Evolutionary conservation across 208 protist species (phyloP).

Genomic region (Leishmania martiniquensis): DNA sequence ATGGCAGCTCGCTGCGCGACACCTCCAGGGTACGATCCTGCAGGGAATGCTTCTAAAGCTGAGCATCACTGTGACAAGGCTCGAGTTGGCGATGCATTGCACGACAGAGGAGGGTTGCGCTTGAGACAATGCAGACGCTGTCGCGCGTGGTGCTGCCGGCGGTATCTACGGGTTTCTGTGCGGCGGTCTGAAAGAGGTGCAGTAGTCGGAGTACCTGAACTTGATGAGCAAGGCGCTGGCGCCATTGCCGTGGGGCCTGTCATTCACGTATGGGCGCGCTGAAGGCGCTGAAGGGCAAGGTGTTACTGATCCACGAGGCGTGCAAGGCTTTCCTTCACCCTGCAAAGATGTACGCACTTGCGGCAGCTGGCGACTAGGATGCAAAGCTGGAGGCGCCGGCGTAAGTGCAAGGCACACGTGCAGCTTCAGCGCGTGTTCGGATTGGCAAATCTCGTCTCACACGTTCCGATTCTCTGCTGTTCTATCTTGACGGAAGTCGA

Average conservation of each 20-base stretch:
- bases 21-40: constrained; percentile 94
- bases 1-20: constrained; percentile 74
- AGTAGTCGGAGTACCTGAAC: constrained; percentile 96
- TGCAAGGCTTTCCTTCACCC: constrained; percentile 74
- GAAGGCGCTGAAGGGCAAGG: constrained; percentile 94
- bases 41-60: constrained; percentile 98
- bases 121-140: constrained; percentile 91
- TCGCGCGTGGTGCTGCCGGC: constrained; percentile 94
- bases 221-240: constrained; percentile 90
- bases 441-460: background rate
- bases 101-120: constrained; percentile 87
- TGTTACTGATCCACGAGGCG: constrained; percentile 31
- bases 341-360: constrained; percentile 74
- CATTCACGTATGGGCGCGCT: constrained; percentile 94
- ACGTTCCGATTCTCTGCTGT: background rate
- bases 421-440: background rate
- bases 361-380: constrained; percentile 59
- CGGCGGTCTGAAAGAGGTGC: constrained; percentile 95
- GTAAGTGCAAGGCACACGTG: constrained; percentile 38
- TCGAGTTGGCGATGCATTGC: constrained; percentile 62
- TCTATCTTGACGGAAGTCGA: background rate
- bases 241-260: constrained; percentile 88
- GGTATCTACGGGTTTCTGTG: constrained; percentile 96
- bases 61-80: constrained; percentile 96
- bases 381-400: constrained; percentile 54